Evolutionary conservation across 177 flowering plant species (phyloP), one percentile per base, ranked within the genome.

Genomic region (Tripterygium wilfordii): DNA sequence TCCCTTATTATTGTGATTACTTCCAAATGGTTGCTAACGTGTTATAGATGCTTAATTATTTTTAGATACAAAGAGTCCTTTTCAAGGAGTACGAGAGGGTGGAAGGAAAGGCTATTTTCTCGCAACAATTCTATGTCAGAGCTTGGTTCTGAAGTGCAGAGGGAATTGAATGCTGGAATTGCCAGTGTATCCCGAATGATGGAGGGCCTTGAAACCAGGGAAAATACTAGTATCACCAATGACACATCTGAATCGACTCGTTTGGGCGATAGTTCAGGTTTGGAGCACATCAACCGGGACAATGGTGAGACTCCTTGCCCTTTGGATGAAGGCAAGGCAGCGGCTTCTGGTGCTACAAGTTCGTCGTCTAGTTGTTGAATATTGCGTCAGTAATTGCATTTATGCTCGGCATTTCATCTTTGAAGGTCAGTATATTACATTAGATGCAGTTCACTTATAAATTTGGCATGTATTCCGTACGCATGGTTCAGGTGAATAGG

Each of bases 91-190:
- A 82, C 97, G 22, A 68, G 79, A 56, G 95, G 89, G 19, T 89
- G 88, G 97, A 87, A 77, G 66, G 97, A 89, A 69, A 83, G 76
- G 63, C 66, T 80, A 55, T 89, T 88, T 54, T 71, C 95, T 48
- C 91, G 92, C 25, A 82, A 53, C 60, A 64, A 62, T 48, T 60
- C 90, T 15, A 53, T 70, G 54, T 40, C 76, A 5, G 88, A 82
- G 43, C 24, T 63, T 49, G 65, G 54, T 22, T 53, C 68, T 53
- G 73, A 88, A 63, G 75, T 63, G 49, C 67, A 58, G 49, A 67
- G 89, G 71, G 91, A 81, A 39, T 75, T 63, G 39, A 69, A 72
- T 69, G 70, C 71, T 16, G 88, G 83, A 54, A 78, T 77, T 53
- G 78, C 83, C 17, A 76, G 66, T 53, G 80, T 79, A 18, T 77